Base-by-base conservation (phyloP, 1,284 basidiomycete genomes). In the Heliocybe sulcata region DNA sequence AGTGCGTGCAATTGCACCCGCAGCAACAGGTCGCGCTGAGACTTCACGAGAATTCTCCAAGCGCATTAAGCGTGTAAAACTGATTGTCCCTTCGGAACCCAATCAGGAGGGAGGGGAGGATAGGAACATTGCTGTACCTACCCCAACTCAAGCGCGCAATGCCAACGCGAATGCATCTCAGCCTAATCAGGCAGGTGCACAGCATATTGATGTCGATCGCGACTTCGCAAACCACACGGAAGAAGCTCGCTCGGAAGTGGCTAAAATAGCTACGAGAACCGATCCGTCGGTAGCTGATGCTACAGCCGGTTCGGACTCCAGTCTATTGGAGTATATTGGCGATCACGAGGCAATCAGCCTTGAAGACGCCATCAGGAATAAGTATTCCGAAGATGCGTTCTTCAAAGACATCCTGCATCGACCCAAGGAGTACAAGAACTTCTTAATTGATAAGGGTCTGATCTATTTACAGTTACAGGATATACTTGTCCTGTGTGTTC, bases 401-500 rank as follows among this genome's bases (percentile, higher is more conserved):
- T 56, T 31, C 31, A 31, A 3, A 9, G 11, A 2, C 8, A 56
- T 56, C n/a, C 38, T 47, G 2, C 22, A 29, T 4, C 25, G 29
- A n/a, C 52, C 55, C 22, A 35, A 33, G 25, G 20, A 53, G 2
- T 57, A 57, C 45, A 58, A 55, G 31, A 56, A 57, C 48, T 59
- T 59, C 48, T 45, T 3, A 20, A 25, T 57, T 6, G 3, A 14
- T 29, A 35, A 55, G 14, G 57, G 53, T 9, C 22, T 56, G 11
- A 35, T 56, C 14, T 56, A 35, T 26, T 4, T 54, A 16, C 26
- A 35, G 16, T n/a, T 48, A 16, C 19, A 14, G 14, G 48, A 42
- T 35, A 3, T 8, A 19, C 47, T 4, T 4, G 23, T 52, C 16
- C 55, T 76, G 1, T 75, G 74, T 55, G 66, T 76, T 0, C 73